These are phyloP conservation scores for Aspergillus bridgeri DNA, from an alignment of 495 filamentous ascomycete genomes.

Conservation along the genomic window DNA sequence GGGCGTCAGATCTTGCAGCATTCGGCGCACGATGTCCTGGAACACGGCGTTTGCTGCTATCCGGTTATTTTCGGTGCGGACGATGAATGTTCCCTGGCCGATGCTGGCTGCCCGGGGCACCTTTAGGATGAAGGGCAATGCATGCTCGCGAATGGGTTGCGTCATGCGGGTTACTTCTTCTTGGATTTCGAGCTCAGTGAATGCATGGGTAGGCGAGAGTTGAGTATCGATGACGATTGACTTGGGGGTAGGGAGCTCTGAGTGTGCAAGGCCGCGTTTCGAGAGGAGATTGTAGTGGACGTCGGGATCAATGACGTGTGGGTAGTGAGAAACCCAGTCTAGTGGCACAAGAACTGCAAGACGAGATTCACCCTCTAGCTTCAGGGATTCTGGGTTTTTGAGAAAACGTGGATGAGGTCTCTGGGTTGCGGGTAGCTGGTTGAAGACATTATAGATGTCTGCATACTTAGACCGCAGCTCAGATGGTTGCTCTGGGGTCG, in stretches of 20 bases:
- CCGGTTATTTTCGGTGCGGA: slow-evolving; percentile 3
- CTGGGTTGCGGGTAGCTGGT: slow-evolving; percentile 4
- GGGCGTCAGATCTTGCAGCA: not conserved
- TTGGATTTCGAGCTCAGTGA: not conserved
- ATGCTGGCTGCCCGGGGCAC: slow-evolving; percentile 1
- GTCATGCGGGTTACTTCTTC: slow-evolving; percentile 2
- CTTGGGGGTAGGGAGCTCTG: slow-evolving; percentile 3
- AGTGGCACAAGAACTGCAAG: slow-evolving; percentile 2
- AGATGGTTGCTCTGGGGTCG: not conserved
- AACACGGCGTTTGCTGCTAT: not conserved
- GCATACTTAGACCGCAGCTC: not conserved
- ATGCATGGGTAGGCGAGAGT: not conserved
- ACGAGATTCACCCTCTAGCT: not conserved
- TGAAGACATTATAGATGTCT: not conserved
- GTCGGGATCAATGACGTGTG: slow-evolving; percentile 2
- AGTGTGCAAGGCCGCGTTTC: slow-evolving; percentile 11
- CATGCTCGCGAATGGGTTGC: not conserved
- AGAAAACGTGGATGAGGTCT: not conserved
- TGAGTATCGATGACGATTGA: slow-evolving; percentile 7
- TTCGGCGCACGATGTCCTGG: not conserved
- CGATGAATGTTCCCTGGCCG: slow-evolving; percentile 7
- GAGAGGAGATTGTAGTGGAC: slow-evolving; percentile 7
- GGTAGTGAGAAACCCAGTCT: slow-evolving; percentile 4
- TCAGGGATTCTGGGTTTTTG: not conserved
- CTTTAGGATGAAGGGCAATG: slow-evolving; percentile 7